A percentile compares a stretch with the other conserved stretches of the same genome.
phyloP scores from a whole-genome alignment of 495 filamentous ascomycete species.

The Cenococcum geophilum region DNA sequence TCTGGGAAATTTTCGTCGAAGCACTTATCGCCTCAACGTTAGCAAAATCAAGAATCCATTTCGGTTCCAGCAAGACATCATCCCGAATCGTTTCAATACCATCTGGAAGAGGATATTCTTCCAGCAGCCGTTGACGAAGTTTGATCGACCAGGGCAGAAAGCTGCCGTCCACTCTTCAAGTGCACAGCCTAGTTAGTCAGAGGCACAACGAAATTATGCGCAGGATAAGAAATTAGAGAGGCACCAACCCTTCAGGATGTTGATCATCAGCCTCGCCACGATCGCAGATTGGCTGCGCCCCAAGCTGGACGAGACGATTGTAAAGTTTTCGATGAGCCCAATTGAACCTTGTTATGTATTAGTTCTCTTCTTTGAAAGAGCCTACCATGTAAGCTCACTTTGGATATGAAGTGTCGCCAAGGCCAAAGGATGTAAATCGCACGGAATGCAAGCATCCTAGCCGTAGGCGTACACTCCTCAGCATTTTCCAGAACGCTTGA shows the following conservation, averaged over 20 bases:
- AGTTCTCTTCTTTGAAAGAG: background rate
- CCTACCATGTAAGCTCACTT: conserved; percentile 49
- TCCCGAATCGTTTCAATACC: conserved; percentile 65
- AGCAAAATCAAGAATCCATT: conserved; percentile 58
- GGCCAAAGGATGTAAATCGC: conserved; percentile 76
- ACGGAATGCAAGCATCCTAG: conserved; percentile 59
- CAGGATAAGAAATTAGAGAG: background rate
- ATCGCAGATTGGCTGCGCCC: conserved; percentile 68
- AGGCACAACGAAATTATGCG: too few species aligned
- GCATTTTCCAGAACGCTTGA: conserved; percentile 72
- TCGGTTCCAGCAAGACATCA: conserved; percentile 69
- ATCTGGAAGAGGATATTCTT: conserved; percentile 60
- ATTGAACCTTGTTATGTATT: conserved; percentile 61
- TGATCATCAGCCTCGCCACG: conserved; percentile 87
- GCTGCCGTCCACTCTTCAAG: conserved; percentile 64
- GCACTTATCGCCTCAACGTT: background rate
- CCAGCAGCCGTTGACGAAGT: conserved; percentile 58
- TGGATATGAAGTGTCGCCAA: conserved; percentile 90
- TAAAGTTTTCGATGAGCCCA: conserved; percentile 84
- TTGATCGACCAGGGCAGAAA: conserved; percentile 72
- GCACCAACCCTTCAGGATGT: conserved; percentile 77
- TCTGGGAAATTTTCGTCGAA: background rate
- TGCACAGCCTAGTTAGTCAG: background rate
- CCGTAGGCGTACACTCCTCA: conserved; percentile 71
- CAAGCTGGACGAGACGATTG: conserved; percentile 78